A percentile compares a stretch with the other conserved stretches of the same genome.
These are phyloP conservation scores for Microbotryum scabiosae DNA, from an alignment of 1,284 basidiomycete genomes.

Conservation along the genomic window DNA sequence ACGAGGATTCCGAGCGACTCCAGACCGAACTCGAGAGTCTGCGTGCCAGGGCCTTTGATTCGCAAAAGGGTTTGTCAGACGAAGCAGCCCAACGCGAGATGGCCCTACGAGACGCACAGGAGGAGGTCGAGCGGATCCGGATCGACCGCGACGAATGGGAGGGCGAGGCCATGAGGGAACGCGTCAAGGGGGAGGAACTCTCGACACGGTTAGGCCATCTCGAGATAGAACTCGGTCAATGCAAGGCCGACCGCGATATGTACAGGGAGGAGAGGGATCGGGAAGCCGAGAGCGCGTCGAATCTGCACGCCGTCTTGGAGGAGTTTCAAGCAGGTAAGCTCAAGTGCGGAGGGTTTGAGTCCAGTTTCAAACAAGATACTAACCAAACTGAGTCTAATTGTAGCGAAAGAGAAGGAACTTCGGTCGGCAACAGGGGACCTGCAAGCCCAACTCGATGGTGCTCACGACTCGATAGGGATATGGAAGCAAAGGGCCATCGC, in stretches of 20 bases:
- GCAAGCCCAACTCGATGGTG: constrained; percentile 60
- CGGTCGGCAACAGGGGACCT: constrained; percentile 71
- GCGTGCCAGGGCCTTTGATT: constrained; percentile 38
- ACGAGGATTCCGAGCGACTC: constrained; percentile 61
- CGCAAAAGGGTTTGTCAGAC: constrained; percentile 44
- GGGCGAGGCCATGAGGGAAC: constrained; percentile 62
- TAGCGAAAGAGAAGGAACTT: constrained; percentile 49
- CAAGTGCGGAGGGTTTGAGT: background rate
- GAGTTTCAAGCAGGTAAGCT: constrained; percentile 80
- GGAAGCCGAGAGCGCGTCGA: constrained; percentile 67
- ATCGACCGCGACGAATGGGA: constrained; percentile 87
- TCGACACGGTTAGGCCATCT: constrained; percentile 51
- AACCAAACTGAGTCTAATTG: background rate
- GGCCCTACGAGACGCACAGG: constrained; percentile 67
- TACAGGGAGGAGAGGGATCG: constrained; percentile 53
- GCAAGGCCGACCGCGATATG: constrained; percentile 56
- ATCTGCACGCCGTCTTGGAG: constrained; percentile 83
- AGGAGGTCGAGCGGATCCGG: constrained; percentile 71
- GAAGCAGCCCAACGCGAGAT: constrained; percentile 67
- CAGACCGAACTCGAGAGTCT: constrained; percentile 57
- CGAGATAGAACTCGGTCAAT: constrained; percentile 48
- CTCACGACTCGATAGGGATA: constrained; percentile 67
- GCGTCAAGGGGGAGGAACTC: constrained; percentile 60
- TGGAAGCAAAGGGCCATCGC: constrained; percentile 75
- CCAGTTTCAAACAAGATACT: background rate